A percentile compares a stretch with the other conserved stretches of the same genome.
phyloP scores from a whole-genome alignment of 495 filamentous ascomycete species.

The Friedmanniomyces endolithicus region DNA sequence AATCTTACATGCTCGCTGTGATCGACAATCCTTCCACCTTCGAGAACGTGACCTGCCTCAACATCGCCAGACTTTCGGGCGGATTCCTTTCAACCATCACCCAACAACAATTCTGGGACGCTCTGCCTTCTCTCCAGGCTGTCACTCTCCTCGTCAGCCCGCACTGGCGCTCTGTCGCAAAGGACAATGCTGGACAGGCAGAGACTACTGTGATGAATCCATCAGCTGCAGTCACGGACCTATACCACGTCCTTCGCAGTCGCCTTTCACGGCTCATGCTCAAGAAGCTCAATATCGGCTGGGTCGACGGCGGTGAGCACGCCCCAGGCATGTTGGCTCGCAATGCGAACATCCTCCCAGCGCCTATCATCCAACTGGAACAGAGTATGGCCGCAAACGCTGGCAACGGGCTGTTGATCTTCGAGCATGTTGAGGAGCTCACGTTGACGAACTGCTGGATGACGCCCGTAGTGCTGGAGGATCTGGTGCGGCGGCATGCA shows the following conservation, averaged over 20 bases:
- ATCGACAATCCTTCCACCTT: slow-evolving; percentile 38
- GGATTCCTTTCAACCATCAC: slow-evolving; percentile 35
- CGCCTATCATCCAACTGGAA: slow-evolving; percentile 31
- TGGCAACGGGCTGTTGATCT: slow-evolving; percentile 9
- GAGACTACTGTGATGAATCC: slow-evolving; percentile 33
- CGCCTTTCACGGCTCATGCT: slow-evolving; percentile 34
- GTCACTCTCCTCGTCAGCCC: slow-evolving; percentile 40
- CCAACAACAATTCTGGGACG: slow-evolving; percentile 40
- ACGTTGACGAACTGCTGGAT: slow-evolving; percentile 31
- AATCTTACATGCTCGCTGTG: slow-evolving; percentile 42
- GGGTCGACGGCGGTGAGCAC: slow-evolving; percentile 45
- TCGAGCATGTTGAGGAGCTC: slow-evolving; percentile 26
- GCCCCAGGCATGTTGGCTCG: slow-evolving; percentile 40
- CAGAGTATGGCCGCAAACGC: background rate
- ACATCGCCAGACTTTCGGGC: slow-evolving; percentile 41
- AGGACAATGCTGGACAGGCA: slow-evolving; percentile 30
- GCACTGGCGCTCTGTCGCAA: slow-evolving; percentile 40
- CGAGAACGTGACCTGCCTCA: slow-evolving; percentile 34
- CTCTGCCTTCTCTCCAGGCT: slow-evolving; percentile 33
- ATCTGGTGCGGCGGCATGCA: slow-evolving; percentile 21
- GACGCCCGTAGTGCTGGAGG: slow-evolving; percentile 21
- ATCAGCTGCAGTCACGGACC: slow-evolving; percentile 30
- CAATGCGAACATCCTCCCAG: slow-evolving; percentile 40
- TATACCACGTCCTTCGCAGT: slow-evolving; percentile 34
- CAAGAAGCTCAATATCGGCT: slow-evolving; percentile 42